Conservation (phyloP, 2,329 filamentous ascomycete species). For the Biscogniauxia marginata region DNA sequence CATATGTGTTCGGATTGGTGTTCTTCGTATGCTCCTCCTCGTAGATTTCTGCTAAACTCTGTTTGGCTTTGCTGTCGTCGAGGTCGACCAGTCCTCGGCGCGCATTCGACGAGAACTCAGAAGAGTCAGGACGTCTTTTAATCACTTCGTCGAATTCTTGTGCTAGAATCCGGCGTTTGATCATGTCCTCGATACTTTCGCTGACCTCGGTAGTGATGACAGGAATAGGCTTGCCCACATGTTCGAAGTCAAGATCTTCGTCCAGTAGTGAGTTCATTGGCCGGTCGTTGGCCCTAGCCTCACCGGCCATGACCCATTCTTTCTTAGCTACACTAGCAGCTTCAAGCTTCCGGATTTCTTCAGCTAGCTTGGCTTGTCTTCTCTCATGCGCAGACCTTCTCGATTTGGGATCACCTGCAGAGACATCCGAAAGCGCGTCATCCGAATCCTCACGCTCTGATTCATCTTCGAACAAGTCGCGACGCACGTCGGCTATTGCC, state of each 20-base stretch:
- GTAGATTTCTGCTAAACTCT: conserved; percentile 88
- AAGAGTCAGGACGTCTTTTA: conserved; percentile 73
- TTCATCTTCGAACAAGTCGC: conserved; percentile 84
- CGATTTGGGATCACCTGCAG: conserved; percentile 68
- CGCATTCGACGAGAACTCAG: conserved; percentile 56
- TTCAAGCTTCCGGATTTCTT: conserved; percentile 91
- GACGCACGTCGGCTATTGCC: conserved; percentile 81
- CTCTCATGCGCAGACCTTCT: conserved; percentile 82
- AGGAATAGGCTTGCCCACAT: conserved; percentile 89
- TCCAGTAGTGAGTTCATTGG: conserved; percentile 91
- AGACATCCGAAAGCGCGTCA: conserved; percentile 63
- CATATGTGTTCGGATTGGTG: conserved; percentile 73
- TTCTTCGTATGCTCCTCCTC: conserved; percentile 85
- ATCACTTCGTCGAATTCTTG: conserved; percentile 91
- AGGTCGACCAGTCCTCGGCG: conserved; percentile 76
- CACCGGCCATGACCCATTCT: conserved; percentile 86
- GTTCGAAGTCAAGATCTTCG: conserved; percentile 93
- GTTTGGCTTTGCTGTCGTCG: conserved; percentile 82
- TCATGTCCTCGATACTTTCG: conserved; percentile 87
- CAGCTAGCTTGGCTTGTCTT: conserved; percentile 77
- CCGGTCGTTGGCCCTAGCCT: conserved; percentile 78
- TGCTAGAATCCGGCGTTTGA: conserved; percentile 88
- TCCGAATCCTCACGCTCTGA: conserved; percentile 65
- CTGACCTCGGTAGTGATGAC: conserved; percentile 90
- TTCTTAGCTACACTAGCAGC: conserved; percentile 85